Percentiles rank a stretch among this genome's conserved stretches.
Evolutionary conservation across 2,329 filamentous ascomycete genomes (phyloP).

Genomic region (Graphiopsis chlorocephala): DNA sequence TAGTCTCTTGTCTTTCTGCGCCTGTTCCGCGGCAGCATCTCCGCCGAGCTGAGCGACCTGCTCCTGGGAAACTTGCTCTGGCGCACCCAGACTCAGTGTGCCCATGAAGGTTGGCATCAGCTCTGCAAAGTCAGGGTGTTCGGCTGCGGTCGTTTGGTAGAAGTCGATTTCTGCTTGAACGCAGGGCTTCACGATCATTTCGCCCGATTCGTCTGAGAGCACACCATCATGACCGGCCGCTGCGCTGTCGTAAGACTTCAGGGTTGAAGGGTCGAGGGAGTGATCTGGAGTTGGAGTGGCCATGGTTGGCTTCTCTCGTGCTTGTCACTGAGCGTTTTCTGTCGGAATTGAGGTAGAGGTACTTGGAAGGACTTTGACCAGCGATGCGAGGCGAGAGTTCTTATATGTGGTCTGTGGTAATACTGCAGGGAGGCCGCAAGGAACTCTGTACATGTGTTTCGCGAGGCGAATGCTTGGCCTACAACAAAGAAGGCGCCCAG

Average conservation of each 20-base stretch:
- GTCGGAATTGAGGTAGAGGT: background rate
- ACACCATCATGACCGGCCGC: constrained; percentile 90
- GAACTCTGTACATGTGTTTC: background rate
- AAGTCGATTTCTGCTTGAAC: constrained; percentile 82
- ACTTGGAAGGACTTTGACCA: background rate
- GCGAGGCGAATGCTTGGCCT: background rate
- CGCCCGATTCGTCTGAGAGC: constrained; percentile 76
- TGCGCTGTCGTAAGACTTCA: constrained; percentile 69
- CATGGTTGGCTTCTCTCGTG: background rate
- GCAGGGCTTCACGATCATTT: constrained; percentile 92
- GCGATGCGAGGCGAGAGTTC: background rate
- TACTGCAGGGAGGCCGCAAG: background rate
- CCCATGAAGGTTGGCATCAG: constrained; percentile 87
- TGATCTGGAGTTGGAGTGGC: background rate
- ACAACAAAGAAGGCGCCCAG: background rate
- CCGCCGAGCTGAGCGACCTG: constrained; percentile 15
- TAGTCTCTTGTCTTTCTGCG: constrained; percentile 40
- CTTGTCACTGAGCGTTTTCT: background rate
- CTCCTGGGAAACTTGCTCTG: constrained; percentile 21
- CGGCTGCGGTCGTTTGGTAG: constrained; percentile 69
- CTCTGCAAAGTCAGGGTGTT: constrained; percentile 70
- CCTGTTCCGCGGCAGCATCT: constrained; percentile 18
- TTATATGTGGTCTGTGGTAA: background rate
- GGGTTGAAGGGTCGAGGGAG: constrained; percentile 55
- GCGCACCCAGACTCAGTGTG: constrained; percentile 66